Evolutionary conservation across 768 basidiomycete genomes (phyloP).

Genomic region (Mycena vitilis): DNA sequence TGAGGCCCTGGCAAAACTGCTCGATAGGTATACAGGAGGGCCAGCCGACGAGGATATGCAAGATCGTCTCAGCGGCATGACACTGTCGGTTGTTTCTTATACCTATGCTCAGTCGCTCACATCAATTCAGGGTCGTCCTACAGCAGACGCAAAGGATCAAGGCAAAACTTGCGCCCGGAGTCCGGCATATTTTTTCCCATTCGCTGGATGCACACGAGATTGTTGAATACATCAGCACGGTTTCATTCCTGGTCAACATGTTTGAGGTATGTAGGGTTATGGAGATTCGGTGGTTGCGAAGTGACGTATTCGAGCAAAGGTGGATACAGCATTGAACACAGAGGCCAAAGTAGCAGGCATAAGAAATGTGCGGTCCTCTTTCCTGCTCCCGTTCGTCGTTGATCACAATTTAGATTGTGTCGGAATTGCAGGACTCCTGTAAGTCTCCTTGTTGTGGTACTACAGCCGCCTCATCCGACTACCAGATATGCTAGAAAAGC

Average conservation of each 20-base stretch:
- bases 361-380: background rate
- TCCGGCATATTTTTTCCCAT: background rate
- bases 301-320: background rate
- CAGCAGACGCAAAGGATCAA: background rate
- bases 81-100: background rate
- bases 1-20: background rate
- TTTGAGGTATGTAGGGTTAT: background rate
- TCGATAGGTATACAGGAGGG: background rate
- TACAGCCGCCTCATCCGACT: too few relatives aligned
- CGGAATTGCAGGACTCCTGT: too few relatives aligned
- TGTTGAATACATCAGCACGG: background rate
- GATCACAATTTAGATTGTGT: too few relatives aligned
- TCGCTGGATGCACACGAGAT: background rate
- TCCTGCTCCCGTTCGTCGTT: background rate
- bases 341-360: background rate
- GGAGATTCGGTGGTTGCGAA: rapidly evolving
- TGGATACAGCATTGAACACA: constrained; percentile 3
- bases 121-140: background rate
- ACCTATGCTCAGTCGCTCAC: too few relatives aligned
- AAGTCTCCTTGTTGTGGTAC: too few relatives aligned
- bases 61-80: background rate
- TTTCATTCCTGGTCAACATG: background rate
- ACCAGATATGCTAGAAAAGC: background rate
- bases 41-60: background rate
- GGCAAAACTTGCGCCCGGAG: background rate